A percentile compares a stretch with the other conserved stretches of the same genome.
Conservation (phyloP, 768 basidiomycete species). For the Cyathus striatus region DNA sequence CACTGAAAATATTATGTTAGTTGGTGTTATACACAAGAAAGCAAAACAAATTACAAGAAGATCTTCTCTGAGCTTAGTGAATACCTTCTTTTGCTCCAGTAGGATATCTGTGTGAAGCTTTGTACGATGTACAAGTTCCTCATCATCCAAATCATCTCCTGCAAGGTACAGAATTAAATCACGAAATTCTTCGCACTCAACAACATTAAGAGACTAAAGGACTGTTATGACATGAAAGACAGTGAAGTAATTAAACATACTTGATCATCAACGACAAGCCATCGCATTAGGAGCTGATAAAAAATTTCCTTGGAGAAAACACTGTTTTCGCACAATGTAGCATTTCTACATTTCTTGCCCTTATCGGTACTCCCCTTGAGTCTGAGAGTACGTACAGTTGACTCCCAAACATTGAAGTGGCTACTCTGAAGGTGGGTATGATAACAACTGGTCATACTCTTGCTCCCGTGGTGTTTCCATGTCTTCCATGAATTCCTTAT, state of each 20-base stretch:
- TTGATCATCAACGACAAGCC: not conserved
- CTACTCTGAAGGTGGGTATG: not conserved
- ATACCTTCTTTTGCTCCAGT: not conserved
- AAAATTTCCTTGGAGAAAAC: not conserved
- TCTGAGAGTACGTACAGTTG: not conserved
- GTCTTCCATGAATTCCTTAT: not conserved
- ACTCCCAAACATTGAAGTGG: not conserved
- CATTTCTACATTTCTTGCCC: not conserved
- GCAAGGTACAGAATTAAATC: not conserved
- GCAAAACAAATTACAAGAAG: not conserved
- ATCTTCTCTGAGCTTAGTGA: not conserved
- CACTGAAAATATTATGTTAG: not conserved
- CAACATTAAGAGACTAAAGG: conserved; percentile 3
- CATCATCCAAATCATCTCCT: not conserved
- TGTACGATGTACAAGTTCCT: not conserved
- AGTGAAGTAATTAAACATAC: not conserved
- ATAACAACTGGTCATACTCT: not conserved
- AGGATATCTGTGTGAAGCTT: not conserved
- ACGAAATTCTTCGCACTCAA: conserved; percentile 3
- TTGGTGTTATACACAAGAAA: not conserved
- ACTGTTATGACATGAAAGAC: not conserved
- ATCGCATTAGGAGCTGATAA: not conserved
- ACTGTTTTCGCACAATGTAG: not conserved
- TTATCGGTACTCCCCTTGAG: too few relatives aligned
- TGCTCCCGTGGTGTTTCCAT: not conserved